Evolutionary conservation across 2,329 filamentous ascomycete genomes (phyloP).

Genomic region (Aspergillus piperis): DNA sequence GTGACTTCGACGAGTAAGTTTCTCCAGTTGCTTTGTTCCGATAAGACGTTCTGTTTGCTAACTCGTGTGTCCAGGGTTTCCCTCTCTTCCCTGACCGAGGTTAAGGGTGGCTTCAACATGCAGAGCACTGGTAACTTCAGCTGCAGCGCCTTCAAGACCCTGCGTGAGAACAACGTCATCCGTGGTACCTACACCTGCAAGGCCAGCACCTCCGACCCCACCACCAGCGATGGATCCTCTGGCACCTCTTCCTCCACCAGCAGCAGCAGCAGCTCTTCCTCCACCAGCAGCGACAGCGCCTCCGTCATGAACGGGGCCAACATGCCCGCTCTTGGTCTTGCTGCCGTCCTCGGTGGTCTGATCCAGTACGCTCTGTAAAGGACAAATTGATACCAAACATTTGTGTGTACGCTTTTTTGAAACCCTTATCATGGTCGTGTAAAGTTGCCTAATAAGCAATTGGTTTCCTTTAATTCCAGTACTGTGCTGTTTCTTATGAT

Average conservation of each 20-base stretch:
- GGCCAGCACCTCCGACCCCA: constrained; percentile 38
- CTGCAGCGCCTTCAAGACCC: constrained; percentile 57
- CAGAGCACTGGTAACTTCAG: constrained; percentile 65
- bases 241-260: constrained; percentile 33
- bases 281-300: constrained; percentile 40
- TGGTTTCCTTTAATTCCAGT: constrained; percentile 32
- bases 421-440: constrained; percentile 35
- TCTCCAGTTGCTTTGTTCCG: background rate
- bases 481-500: constrained; percentile 42
- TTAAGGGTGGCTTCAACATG: constrained; percentile 71
- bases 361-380: constrained; percentile 51
- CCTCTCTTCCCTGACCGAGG: constrained; percentile 67
- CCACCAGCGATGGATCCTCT: constrained; percentile 35
- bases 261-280: constrained; percentile 26
- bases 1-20: constrained; percentile 79
- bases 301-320: constrained; percentile 39
- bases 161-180: constrained; percentile 45
- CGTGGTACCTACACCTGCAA: constrained; percentile 52
- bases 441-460: constrained; percentile 42
- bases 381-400: constrained; percentile 29
- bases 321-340: constrained; percentile 43
- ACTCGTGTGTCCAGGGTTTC: constrained; percentile 57
- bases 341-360: constrained; percentile 48
- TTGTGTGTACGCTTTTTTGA: constrained; percentile 32
- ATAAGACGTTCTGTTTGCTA: constrained; percentile 32